Conservation (phyloP, 371 early-diverging fungal species). For the Saksenaea oblongispora region DNA sequence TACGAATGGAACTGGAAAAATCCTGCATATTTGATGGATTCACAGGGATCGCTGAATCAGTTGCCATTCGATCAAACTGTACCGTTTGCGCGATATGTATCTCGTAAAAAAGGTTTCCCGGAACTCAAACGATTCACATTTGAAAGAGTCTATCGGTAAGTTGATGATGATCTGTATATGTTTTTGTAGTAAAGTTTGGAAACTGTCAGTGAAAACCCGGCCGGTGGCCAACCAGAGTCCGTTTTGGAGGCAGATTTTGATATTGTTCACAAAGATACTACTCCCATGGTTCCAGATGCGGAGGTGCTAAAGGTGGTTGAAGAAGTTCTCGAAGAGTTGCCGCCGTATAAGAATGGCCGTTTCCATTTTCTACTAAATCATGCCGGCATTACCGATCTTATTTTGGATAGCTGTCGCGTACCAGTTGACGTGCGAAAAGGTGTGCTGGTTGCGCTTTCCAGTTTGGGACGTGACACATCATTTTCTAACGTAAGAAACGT, state of each 20-base stretch:
- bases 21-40: constrained; percentile 82
- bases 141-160: constrained; percentile 77
- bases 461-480: constrained; percentile 57
- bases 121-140: constrained; percentile 87
- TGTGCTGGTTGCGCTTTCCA: constrained; percentile 58
- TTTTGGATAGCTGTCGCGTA: constrained; percentile 65
- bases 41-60: constrained; percentile 80
- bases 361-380: constrained; percentile 63
- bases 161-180: constrained; percentile 19
- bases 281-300: constrained; percentile 83
- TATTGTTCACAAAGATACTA: constrained; percentile 71
- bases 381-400: constrained; percentile 60
- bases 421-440: constrained; percentile 58
- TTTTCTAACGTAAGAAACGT: constrained; percentile 67
- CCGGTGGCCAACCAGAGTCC: constrained; percentile 80
- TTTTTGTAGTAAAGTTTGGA: constrained; percentile 12
- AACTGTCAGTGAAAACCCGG: constrained; percentile 52
- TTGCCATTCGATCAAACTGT: constrained; percentile 92
- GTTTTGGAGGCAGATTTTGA: constrained; percentile 91
- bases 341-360: constrained; percentile 62
- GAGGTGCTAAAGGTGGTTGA: constrained; percentile 87
- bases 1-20: constrained; percentile 68
- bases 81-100: constrained; percentile 88
- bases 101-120: constrained; percentile 68
- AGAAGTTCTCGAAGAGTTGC: constrained; percentile 81